Base-by-base conservation (phyloP, 148 eudicot genomes). In the Cornus florida region DNA sequence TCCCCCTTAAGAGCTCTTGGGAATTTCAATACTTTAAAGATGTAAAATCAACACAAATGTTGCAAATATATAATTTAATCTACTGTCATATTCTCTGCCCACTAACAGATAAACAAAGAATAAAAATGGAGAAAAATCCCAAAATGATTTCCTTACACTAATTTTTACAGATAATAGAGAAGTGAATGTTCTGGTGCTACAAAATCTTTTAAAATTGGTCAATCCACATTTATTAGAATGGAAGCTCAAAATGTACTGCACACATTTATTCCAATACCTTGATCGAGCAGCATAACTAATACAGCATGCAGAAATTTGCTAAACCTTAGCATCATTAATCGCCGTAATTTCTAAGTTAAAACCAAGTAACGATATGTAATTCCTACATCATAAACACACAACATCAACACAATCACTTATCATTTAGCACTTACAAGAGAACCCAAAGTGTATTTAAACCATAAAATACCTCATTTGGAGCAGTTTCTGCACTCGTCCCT, bases 401-500 rank as follows among this genome's bases (percentile, higher is more conserved):
- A 67, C 24, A 60, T 5, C n/a, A 32, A n/a, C 48, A n/a, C 33
- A 38, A 23, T 64, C 22, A 7, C 53, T n/a, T 12, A 43, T 69
- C 23, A 16, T 23, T 14, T 2, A 70, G 22, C 19, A n/a, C 57
- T 14, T 13, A 39, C 71, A 48, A 11, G 62, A 17, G 62, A 17
- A 48, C 67, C 22, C n/a, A 33, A 80, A 53, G 4, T 53, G 59
- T 14, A 10, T 14, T 53, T 53, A 53, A 53, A 53, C 2, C 14
- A 53, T 33, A 46, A 71, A 82, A 73, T 41, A 93, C 97, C 97
- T 91, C 87, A 33, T 23, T 70, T 41, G 77, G 59, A 64, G 59
- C 81, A 71, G 23, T 73, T 64, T 60, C 79, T 8, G 62, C 82
- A 83, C 88, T 86, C 68, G 79, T 72, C 81, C 80, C 77, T 11